Evolutionary conservation across 2,329 filamentous ascomycete genomes (phyloP).

Genomic region (Waltergamsia citrina): DNA sequence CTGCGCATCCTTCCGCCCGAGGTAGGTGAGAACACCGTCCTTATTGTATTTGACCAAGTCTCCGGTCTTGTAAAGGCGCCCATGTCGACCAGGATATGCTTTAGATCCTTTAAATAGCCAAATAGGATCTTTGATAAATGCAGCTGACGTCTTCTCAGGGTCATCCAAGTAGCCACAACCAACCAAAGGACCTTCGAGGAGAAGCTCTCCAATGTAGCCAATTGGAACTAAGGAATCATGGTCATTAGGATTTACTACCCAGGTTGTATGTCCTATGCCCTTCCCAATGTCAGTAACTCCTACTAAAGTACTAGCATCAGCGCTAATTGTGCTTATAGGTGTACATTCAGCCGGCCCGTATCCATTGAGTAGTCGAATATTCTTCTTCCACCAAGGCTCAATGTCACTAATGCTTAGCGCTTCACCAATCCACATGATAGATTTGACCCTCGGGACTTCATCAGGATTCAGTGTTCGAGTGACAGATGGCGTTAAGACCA

Average conservation of each 20-base stretch:
- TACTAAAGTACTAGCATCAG: background rate
- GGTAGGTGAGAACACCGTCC: slow-evolving; percentile 27
- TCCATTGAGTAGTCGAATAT: slow-evolving; percentile 25
- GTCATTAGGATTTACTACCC: slow-evolving; percentile 11
- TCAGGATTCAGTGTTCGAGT: background rate
- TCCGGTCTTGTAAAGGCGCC: slow-evolving; percentile 35
- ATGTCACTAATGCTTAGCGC: slow-evolving; percentile 34
- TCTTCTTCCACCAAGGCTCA: slow-evolving; percentile 6
- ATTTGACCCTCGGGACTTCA: slow-evolving; percentile 5
- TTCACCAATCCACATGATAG: slow-evolving; percentile 26
- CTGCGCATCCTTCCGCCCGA: slow-evolving; percentile 50
- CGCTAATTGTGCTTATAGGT: slow-evolving; percentile 19
- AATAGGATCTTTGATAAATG: slow-evolving; percentile 4
- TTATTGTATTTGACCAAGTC: slow-evolving; percentile 32
- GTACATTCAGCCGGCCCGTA: slow-evolving; percentile 36
- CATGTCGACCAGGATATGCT: slow-evolving; percentile 24
- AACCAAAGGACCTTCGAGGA: slow-evolving; percentile 24
- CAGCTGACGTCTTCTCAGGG: slow-evolving; percentile 5
- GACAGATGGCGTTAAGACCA: slow-evolving; percentile 5
- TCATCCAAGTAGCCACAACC: slow-evolving; percentile 5
- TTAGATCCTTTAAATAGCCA: slow-evolving; percentile 6
- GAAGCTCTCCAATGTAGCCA: slow-evolving; percentile 25
- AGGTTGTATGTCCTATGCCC: slow-evolving; percentile 7
- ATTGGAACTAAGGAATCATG: slow-evolving; percentile 3
- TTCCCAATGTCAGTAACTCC: slow-evolving; percentile 12